These are phyloP conservation scores for Microbotryum silenes-acaulis DNA, from an alignment of 1,284 basidiomycete species.

Conservation along the genomic window DNA sequence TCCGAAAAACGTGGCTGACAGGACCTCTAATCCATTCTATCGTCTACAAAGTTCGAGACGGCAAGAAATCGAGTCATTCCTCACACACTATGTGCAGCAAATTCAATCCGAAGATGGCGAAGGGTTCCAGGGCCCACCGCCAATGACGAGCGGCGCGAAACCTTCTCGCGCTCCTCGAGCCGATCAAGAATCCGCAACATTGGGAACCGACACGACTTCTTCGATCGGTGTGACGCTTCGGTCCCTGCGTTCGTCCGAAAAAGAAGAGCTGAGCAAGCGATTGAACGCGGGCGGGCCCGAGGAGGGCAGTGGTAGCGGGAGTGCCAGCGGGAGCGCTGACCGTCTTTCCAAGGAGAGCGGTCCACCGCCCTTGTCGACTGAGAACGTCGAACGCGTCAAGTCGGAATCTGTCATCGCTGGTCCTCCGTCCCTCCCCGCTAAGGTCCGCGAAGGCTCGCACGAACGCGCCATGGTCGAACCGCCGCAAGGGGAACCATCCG, in stretches of 20 bases:
- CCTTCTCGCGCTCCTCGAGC: neutral
- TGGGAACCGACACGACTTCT: slow-evolving; percentile 12
- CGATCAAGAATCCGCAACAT: neutral
- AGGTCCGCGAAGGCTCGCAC: neutral
- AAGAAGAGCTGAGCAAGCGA: slow-evolving; percentile 5
- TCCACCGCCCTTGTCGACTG: neutral
- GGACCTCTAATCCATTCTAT: too few species aligned
- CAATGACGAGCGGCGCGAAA: neutral
- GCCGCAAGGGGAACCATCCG: too few species aligned
- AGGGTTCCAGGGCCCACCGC: neutral
- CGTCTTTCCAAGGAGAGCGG: slow-evolving; percentile 3
- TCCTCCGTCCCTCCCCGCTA: neutral
- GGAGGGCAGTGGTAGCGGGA: neutral
- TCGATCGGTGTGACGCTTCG: slow-evolving; percentile 17
- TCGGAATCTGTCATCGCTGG: neutral
- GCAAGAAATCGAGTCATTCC: slow-evolving; percentile 23
- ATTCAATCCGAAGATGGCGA: neutral
- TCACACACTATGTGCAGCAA: slow-evolving; percentile 22
- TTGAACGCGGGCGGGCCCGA: neutral
- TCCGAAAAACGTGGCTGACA: too few species aligned
- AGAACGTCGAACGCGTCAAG: neutral
- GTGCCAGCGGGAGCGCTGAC: neutral
- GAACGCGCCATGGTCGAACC: slow-evolving; percentile 13
- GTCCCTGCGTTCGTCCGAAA: slow-evolving; percentile 20
- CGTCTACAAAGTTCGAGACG: slow-evolving; percentile 5